Evolutionary conservation across 176 grass and related monocot genomes (phyloP).

Genomic region (Triticum turgidum): DNA sequence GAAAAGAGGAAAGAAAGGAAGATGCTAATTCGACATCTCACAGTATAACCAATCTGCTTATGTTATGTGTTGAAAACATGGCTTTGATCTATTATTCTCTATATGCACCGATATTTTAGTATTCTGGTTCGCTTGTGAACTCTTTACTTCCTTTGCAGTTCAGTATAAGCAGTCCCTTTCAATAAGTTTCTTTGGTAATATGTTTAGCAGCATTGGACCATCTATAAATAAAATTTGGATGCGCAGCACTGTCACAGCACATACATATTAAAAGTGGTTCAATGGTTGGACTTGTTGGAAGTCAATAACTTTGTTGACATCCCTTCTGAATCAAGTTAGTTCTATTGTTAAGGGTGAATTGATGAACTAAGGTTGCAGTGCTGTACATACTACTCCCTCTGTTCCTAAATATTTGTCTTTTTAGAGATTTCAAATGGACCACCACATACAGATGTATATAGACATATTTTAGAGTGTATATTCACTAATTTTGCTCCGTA

Average conservation of each 20-base stretch:
- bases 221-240: not conserved
- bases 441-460: no score
- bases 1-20: not conserved
- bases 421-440: no score
- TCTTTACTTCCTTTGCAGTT: not conserved
- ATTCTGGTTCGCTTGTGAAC: not conserved
- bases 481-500: no score
- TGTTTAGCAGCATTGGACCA: not conserved
- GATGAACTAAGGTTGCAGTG: not conserved
- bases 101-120: not conserved
- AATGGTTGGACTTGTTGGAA: not conserved
- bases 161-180: not conserved
- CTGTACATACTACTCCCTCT: not conserved
- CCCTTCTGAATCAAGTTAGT: constrained; percentile 12
- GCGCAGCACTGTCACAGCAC: not conserved
- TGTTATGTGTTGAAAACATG: constrained; percentile 10
- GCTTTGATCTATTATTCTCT: not conserved
- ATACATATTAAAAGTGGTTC: not conserved
- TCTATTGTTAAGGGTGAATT: constrained; percentile 22
- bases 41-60: constrained; percentile 18
- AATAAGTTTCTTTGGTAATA: not conserved
- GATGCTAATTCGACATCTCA: not conserved
- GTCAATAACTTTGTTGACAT: constrained; percentile 12
- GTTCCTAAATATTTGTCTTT: no score
- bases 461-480: no score